These are phyloP conservation scores for Talaromyces sp. DNA, from an alignment of 2,329 filamentous ascomycete genomes.

Conservation along the genomic window DNA sequence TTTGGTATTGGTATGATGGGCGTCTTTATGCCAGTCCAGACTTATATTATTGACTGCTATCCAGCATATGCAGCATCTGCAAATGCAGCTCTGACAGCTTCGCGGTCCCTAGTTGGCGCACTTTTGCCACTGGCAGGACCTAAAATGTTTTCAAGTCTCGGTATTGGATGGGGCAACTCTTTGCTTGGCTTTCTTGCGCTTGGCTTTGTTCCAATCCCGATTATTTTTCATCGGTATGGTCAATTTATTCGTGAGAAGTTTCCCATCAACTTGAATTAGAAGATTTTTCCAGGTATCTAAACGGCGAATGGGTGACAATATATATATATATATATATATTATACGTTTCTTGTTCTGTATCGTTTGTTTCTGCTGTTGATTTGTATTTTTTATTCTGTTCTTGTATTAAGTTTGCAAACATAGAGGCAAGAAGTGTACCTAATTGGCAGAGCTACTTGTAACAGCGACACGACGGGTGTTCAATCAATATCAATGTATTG, in stretches of 20 bases:
- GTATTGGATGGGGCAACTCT: slow-evolving; percentile 44
- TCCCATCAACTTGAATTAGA: slow-evolving; percentile 1
- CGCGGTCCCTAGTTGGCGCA: slow-evolving; percentile 49
- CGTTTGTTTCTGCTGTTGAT: too few relatives aligned
- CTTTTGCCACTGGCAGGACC: slow-evolving; percentile 55
- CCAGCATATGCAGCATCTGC: slow-evolving; percentile 38
- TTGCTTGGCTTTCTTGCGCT: slow-evolving; percentile 51
- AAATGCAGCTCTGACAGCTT: slow-evolving; percentile 47
- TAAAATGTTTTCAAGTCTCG: slow-evolving; percentile 38
- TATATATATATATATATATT: too few relatives aligned
- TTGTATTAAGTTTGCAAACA: too few relatives aligned
- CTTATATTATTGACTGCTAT: slow-evolving; percentile 54
- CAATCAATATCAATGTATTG: too few relatives aligned
- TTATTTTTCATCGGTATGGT: slow-evolving; percentile 24
- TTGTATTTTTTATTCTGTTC: too few relatives aligned
- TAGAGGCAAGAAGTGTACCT: too few relatives aligned
- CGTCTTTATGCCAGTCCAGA: slow-evolving; percentile 46
- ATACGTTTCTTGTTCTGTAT: too few relatives aligned
- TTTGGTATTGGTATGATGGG: slow-evolving; percentile 48
- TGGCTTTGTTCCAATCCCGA: slow-evolving; percentile 35
- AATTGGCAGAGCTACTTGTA: too few relatives aligned
- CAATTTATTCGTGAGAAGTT: slow-evolving; percentile 13
- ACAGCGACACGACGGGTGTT: too few relatives aligned
- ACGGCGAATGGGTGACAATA: too few relatives aligned
- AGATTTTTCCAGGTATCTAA: too few relatives aligned